Base-by-base conservation (phyloP, 306 rosid genomes). In the Carpinus viminea region DNA sequence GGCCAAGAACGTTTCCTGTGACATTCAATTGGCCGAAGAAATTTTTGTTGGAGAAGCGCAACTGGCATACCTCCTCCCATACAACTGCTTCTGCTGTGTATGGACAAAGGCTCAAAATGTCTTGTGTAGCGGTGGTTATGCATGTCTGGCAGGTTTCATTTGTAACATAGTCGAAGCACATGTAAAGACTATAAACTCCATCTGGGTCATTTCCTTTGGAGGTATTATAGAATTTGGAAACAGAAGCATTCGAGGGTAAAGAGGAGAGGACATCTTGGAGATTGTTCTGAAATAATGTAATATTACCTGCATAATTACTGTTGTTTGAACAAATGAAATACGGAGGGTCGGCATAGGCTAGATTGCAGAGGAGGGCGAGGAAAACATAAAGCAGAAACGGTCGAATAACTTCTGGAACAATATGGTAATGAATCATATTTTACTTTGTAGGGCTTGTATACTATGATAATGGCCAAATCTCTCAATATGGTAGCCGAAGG, bases 61-160 rank as follows among this genome's bases (percentile, higher is more conserved):
- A 73, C 17, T 85, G 96, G 70, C 92, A 91, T 0, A 0, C 1
- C n/a, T 91, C 96, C 68, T 89, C 93, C 87, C 88, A 89, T 1
- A 91, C 76, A 36, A 80, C 70, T 0, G 93, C 92, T 78, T 89
- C 91, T 72, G 48, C 57, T 18, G 88, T 54, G 73, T 53, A 52
- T 11, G 86, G 88, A 70, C 93, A 91, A 4, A 74, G 83, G 24
- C 2, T 81, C 43, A n/a, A 9, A 6, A 85, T 73, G 76, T 79
- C 86, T 7, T 60, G 73, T 38, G 69, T 15, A 10, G 88, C 91
- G 0, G 83, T 62, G 34, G 72, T 20, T 73, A 88, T 79, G 84
- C 93, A 86, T 2, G 57, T 62, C 26, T 47, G 74, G 79, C 90
- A 87, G n/a, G n/a, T 26, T 45, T 77, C 72, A n/a, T 73, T 76